Percentiles rank a stretch among this genome's conserved stretches.
Conservation (phyloP, 2,329 filamentous ascomycete species). For the Purpureocillium takamizusanense region DNA sequence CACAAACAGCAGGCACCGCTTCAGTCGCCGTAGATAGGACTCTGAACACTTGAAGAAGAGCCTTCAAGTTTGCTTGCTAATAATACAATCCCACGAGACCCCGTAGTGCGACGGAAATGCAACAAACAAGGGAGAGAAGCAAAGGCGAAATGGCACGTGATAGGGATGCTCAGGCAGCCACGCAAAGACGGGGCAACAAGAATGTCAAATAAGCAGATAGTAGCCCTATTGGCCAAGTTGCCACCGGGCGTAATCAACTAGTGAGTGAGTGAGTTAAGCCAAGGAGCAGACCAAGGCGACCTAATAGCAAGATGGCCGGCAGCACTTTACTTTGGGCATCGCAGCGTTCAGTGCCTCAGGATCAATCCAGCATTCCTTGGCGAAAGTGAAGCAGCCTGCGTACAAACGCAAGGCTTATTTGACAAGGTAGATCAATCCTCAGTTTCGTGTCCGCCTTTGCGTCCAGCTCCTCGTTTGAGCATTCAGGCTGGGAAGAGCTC, state of each 20-base stretch:
- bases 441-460: too few species aligned
- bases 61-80: slow-evolving; percentile 8
- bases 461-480: too few species aligned
- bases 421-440: too few species aligned
- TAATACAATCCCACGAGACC: not conserved
- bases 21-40: slow-evolving; percentile 9
- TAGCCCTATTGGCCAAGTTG: not conserved
- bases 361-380: too few species aligned
- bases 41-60: slow-evolving; percentile 9
- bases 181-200: not conserved
- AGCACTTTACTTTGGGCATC: too few species aligned
- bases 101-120: not conserved
- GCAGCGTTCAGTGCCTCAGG: not conserved
- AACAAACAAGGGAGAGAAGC: not conserved
- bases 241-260: not conserved
- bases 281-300: not conserved
- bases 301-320: too few species aligned
- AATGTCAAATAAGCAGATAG: not conserved
- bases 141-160: not conserved
- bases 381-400: too few species aligned
- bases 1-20: slow-evolving; percentile 3
- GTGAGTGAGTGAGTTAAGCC: not conserved
- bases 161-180: not conserved
- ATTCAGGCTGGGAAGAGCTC: too few species aligned
- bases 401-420: slow-evolving; percentile 6